Base-by-base conservation (phyloP, 768 basidiomycete species). In the Fistulinella prunicolor region DNA sequence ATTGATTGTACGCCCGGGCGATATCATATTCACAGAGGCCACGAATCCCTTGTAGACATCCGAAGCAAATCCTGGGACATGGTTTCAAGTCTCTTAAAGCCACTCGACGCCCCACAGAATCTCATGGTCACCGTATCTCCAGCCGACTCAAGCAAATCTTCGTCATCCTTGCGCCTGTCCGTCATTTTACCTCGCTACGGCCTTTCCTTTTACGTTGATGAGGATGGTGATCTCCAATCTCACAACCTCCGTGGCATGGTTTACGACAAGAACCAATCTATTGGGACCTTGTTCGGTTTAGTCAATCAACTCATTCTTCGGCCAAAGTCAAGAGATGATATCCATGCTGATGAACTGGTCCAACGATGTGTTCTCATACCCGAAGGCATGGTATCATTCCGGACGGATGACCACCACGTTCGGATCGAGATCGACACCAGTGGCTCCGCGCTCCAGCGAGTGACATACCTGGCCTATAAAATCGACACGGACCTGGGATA, bases 201-300 rank as follows among this genome's bases (percentile, higher is more conserved):
- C 7, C 53, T 77, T 19, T 57, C 63, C 3, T 77, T 77, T 43
- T 64, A 66, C 40, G 29, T 71, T 19, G 63, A 65, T 13, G 35
- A 19, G 8, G 17, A 36, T 19, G 35, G 35, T 8, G 35, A 36
- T 10, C 10, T 36, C 5, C 28, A 74, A 44, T 74, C 68, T 34
- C 54, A 47, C 9, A 73, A 73, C 40, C 55, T 72, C 36, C 66
- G 64, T 7, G 65, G 57, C 20, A 73, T 71, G 62, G 55, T 70
- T n/a, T 55, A 77, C 7, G 72, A 74, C 35, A 7, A 41, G 4
- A 41, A 59, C 28, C 76, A 76, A 46, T 71, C 64, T 0, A 56
- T 57, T 10, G 73, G 73, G 1, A 71, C 73, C 1, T 61, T 78
- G 60, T 62, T 73, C 42, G 77, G 76, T 8, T 52, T 78, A 30